A percentile compares a stretch with the other conserved stretches of the same genome.
Conservation (phyloP, 345 rosid genomes). For the Corymbia maculata region DNA sequence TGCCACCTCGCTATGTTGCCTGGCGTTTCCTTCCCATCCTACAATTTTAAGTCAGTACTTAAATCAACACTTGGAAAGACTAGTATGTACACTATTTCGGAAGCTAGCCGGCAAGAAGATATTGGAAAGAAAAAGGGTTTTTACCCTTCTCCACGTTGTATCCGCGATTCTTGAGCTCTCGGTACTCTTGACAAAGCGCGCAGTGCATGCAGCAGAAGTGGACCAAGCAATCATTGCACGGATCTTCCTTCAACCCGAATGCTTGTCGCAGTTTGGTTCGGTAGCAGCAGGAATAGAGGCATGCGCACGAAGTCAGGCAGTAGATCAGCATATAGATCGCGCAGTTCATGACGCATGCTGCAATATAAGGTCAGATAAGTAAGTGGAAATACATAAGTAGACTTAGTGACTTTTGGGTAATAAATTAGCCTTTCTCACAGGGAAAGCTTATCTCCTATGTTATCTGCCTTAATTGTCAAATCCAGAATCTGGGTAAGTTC, state of each 20-base stretch:
- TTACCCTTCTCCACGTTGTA: not conserved
- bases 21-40: not conserved
- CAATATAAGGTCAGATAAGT: not conserved
- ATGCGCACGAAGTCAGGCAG: not conserved
- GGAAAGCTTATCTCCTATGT: too few relatives aligned
- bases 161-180: not conserved
- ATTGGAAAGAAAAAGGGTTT: not conserved
- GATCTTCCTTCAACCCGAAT: not conserved
- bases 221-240: not conserved
- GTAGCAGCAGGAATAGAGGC: constrained; percentile 19
- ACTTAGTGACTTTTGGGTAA: not conserved
- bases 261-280: constrained; percentile 24
- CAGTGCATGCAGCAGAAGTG: not conserved
- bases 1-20: not conserved
- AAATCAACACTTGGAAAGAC: not conserved
- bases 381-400: not conserved
- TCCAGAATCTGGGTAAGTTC: too few relatives aligned
- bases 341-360: constrained; percentile 26
- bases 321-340: constrained; percentile 9
- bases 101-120: not conserved
- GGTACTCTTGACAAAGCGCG: not conserved
- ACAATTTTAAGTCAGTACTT: not conserved
- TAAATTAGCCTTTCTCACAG: too few relatives aligned
- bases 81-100: not conserved
- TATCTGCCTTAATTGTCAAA: too few relatives aligned